Evolutionary conservation across 2,329 filamentous ascomycete species (phyloP).

Genomic region (Fusarium citri): DNA sequence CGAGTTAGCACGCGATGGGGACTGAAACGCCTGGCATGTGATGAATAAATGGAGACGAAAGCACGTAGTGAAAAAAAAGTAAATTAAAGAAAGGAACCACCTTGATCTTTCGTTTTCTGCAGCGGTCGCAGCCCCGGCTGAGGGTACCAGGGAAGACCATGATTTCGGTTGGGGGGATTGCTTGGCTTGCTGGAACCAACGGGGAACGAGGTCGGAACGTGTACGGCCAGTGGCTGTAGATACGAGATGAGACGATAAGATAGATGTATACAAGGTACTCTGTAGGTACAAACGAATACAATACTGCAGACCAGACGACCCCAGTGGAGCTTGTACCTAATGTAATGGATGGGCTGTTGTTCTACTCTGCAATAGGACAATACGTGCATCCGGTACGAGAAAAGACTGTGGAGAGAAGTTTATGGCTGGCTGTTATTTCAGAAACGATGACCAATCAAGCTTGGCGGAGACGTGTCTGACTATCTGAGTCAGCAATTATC

Average conservation of each 20-base stretch:
- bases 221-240: background rate
- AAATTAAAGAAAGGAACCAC: constrained; percentile 1
- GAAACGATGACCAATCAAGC: constrained; percentile 11
- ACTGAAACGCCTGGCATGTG: background rate
- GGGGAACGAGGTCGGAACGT: background rate
- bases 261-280: background rate
- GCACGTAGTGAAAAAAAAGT: no score
- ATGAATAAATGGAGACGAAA: background rate
- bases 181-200: background rate
- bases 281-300: background rate
- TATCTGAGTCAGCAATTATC: constrained; percentile 14
- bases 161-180: background rate
- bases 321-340: constrained; percentile 14
- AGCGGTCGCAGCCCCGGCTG: constrained; percentile 29
- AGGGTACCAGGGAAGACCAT: constrained; percentile 35
- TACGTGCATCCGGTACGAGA: background rate
- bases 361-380: background rate
- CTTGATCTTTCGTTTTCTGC: constrained; percentile 34
- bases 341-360: background rate
- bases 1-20: background rate
- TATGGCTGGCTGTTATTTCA: background rate
- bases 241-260: background rate
- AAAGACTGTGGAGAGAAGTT: constrained; percentile 19
- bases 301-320: background rate
- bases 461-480: background rate